Evolutionary conservation across 2,329 filamentous ascomycete species (phyloP).

Genomic region (Stachybotrys elegans): DNA sequence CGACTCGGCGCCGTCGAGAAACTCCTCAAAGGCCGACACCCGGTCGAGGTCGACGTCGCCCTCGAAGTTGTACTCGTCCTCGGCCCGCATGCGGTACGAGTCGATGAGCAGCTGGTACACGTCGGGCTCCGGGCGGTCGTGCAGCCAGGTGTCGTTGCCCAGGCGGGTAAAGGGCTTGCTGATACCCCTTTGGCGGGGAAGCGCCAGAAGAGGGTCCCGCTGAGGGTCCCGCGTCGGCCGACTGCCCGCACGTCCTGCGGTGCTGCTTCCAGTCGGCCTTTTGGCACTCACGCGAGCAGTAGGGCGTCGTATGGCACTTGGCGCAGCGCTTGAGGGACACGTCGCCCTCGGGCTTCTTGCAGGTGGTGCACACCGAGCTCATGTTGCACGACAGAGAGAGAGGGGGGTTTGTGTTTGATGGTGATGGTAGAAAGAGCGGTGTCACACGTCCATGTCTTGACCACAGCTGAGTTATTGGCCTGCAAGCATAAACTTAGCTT

Average conservation of each 20-base stretch:
- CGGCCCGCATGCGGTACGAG: constrained; percentile 39
- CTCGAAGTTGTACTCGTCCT: constrained; percentile 26
- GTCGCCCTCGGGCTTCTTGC: constrained; percentile 20
- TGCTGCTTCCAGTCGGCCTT: constrained; percentile 45
- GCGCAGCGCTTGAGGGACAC: constrained; percentile 34
- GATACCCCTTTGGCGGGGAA: constrained; percentile 20
- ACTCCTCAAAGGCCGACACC: constrained; percentile 31
- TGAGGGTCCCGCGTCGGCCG: too few species aligned
- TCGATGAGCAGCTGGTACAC: constrained; percentile 43
- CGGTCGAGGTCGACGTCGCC: constrained; percentile 20
- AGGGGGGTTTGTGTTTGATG: too few species aligned
- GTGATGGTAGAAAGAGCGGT: too few species aligned
- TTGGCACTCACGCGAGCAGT: constrained; percentile 49
- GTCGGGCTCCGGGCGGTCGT: constrained; percentile 36
- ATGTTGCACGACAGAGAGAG: too few species aligned
- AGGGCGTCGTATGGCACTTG: constrained; percentile 39
- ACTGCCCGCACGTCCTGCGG: constrained; percentile 35
- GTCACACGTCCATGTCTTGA: too few species aligned
- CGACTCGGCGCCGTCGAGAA: constrained; percentile 23
- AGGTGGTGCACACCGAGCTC: too few species aligned
- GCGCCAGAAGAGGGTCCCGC: constrained; percentile 1
- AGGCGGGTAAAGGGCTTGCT: constrained; percentile 35
- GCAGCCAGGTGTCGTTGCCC: constrained; percentile 33
- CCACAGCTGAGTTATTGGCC: too few species aligned
- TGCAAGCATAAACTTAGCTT: too few species aligned